Evolutionary conservation across 306 rosid species (phyloP), one percentile per base, ranked within the genome.

Genomic region (Fragaria vesca): DNA sequence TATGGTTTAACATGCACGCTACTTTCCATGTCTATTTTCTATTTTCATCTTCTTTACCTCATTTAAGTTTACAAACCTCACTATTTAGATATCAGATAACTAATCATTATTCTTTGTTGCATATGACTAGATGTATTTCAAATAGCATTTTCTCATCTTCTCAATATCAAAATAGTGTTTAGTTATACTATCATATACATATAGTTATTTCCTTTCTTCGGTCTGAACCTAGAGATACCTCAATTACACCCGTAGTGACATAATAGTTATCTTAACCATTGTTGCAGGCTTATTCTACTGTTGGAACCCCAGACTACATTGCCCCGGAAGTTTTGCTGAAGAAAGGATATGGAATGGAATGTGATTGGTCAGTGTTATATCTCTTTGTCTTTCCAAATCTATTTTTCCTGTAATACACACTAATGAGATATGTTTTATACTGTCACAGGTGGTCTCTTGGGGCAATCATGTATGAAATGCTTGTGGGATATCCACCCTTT

Each of bases 331-430:
- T 96, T 84, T 80, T 96, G 81, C 86, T 96, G 86, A 96, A 96
- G 91, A 93, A 96, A 82, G 99, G 99, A 88, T 96, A 96, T 87
- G 99, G 99, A 65, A 90, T 96, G 99, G 99, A 96, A 81, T 96
- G 99, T 85, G 99, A 96, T 85, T 96, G 91, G 87, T 88, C 68
- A 84, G 96, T 89, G 84, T 73, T 36, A 76, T 66, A 58, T 71
- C 52, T 61, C 74, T 75, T 74, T 11, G 54, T 32, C 71, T 63
- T 26, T 32, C 55, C 67, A 57, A 74, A 66, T 63, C 4, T 71
- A 24, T 42, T 43, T 81, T 71, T 79, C 76, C 61, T 50, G 51
- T 62, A 55, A 52, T 78, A 24, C 78, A 46, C 78, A 45, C 71
- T 43, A 6, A 79, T 86, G 76, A 69, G 67, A 80, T 77, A 78